A percentile compares a stretch with the other conserved stretches of the same genome.
Evolutionary conservation across 495 filamentous ascomycete species (phyloP).

Genomic region (Trichoderma gamsii): DNA sequence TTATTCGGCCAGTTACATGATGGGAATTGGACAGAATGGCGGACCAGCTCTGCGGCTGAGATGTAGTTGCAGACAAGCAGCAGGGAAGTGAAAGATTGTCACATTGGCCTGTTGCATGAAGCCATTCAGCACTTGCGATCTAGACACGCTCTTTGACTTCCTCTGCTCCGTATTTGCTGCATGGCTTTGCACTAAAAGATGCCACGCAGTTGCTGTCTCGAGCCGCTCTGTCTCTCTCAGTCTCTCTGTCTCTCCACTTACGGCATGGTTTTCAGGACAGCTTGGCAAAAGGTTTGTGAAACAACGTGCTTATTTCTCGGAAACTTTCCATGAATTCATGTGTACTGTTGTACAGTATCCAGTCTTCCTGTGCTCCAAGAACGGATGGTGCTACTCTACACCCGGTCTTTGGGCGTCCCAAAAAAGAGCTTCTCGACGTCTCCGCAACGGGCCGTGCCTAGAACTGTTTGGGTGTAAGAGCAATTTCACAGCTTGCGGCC

Average conservation of each 20-base stretch:
- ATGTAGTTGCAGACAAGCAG: neutral
- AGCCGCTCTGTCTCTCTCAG: too few species aligned
- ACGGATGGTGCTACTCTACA: neutral
- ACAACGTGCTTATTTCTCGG: too few species aligned
- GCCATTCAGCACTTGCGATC: neutral
- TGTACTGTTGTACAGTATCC: too few species aligned
- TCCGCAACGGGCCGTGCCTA: constrained; percentile 14
- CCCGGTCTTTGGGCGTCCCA: neutral
- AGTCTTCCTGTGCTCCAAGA: too few species aligned
- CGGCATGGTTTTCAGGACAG: too few species aligned
- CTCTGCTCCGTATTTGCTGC: too few species aligned
- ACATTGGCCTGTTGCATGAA: neutral
- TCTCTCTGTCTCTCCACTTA: too few species aligned
- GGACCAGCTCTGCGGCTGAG: constrained; percentile 1
- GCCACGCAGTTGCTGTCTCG: too few species aligned
- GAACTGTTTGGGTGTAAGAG: constrained; percentile 8
- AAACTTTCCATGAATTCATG: too few species aligned
- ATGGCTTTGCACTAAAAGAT: too few species aligned
- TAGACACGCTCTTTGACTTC: neutral
- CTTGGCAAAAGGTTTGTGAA: too few species aligned
- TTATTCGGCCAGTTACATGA: neutral
- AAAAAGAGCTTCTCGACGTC: neutral
- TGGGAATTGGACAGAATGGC: neutral
- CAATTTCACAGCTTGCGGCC: neutral
- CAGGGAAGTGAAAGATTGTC: neutral